Percentiles rank a stretch among this genome's conserved stretches.
These are phyloP conservation scores for Sporothrix phasma DNA, from an alignment of 2,329 filamentous ascomycete species.

Conservation along the genomic window DNA sequence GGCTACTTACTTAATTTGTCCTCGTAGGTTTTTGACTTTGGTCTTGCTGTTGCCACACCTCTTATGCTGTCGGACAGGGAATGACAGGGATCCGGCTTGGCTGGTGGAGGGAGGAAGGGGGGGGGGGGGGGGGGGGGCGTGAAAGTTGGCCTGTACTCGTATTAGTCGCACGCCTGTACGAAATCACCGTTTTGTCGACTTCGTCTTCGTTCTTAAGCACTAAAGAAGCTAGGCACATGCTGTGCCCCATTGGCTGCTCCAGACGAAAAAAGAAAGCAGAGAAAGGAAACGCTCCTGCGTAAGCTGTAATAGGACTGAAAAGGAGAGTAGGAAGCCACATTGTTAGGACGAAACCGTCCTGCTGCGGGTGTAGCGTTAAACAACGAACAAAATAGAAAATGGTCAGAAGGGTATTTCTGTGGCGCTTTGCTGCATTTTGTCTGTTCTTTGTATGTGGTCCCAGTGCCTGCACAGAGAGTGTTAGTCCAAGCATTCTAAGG, in stretches of 20 bases:
- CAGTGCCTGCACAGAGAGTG: background rate
- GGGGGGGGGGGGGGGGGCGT: too few species aligned
- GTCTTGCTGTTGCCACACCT: conserved; percentile 5
- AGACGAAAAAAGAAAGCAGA: background rate
- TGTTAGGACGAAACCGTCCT: background rate
- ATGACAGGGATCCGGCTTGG: background rate
- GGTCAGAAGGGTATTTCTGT: too few species aligned
- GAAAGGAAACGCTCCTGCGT: background rate
- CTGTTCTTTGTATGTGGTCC: background rate
- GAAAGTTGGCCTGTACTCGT: background rate
- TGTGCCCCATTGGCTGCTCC: background rate
- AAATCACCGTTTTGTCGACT: background rate
- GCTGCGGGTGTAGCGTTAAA: background rate
- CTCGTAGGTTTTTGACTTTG: background rate
- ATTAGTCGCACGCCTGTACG: background rate
- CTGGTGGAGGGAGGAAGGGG: background rate
- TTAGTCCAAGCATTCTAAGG: too few species aligned
- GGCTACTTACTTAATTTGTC: conserved; percentile 6
- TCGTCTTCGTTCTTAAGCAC: background rate
- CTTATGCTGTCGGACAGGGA: background rate
- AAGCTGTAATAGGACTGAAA: background rate
- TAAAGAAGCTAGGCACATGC: conserved; percentile 1
- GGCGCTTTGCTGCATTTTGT: background rate
- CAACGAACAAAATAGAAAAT: background rate
- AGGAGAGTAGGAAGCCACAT: background rate